phyloP scores from a whole-genome alignment of 2,329 filamentous ascomycete genomes.

The Mollisia scopiformis region DNA sequence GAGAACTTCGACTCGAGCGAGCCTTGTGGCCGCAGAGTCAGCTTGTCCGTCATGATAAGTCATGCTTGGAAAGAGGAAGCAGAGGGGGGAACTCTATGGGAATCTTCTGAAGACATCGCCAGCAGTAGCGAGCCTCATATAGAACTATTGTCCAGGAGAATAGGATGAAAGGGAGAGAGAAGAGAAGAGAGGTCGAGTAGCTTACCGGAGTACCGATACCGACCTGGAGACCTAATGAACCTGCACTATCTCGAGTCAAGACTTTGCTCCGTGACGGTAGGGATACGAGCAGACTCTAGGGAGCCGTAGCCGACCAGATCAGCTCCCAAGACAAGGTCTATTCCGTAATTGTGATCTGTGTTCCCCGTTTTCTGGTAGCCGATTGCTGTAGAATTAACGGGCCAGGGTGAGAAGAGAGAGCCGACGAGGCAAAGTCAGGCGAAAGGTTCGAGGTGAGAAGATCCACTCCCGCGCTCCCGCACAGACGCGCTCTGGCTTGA shows the following conservation, averaged over 20 bases:
- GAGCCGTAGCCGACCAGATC: conserved; percentile 21
- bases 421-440: conserved; percentile 1
- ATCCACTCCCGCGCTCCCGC: conserved; percentile 3
- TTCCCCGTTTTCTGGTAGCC: conserved; percentile 19
- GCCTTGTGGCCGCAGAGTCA: conserved; percentile 34
- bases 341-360: conserved; percentile 21
- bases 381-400: conserved; percentile 7
- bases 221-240: conserved; percentile 5
- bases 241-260: conserved; percentile 24
- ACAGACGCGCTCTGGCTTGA: conserved; percentile 9
- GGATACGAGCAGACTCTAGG: conserved; percentile 13
- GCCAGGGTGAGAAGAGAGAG: conserved; percentile 9
- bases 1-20: conserved; percentile 33
- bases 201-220: conserved; percentile 15
- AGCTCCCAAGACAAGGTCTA: conserved; percentile 18
- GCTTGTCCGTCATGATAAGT: conserved; percentile 36
- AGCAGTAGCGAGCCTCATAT: conserved; percentile 16
- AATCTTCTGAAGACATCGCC: conserved; percentile 15
- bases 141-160: conserved; percentile 1
- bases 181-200: conserved; percentile 1
- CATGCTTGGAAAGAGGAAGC: conserved; percentile 27
- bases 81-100: conserved; percentile 3
- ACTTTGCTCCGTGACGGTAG: conserved; percentile 18
- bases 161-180: conserved; percentile 7
- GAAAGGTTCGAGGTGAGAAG: background rate